Percentiles rank a stretch among this genome's conserved stretches.
phyloP scores from a whole-genome alignment of 2,329 filamentous ascomycete species.

The Aspergillus flavus region DNA sequence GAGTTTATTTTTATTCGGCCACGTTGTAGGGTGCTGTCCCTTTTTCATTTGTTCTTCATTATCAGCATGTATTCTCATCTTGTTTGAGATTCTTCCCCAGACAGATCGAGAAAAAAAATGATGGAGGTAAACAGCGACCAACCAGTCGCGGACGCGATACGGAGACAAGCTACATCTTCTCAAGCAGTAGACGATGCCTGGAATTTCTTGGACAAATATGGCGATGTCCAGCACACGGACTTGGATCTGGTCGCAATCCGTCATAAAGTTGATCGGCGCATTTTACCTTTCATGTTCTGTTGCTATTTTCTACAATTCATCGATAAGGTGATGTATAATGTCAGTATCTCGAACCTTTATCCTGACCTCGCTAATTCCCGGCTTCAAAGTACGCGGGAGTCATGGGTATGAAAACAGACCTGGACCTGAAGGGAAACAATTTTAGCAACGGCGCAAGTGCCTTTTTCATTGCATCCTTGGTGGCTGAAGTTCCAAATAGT shows the following conservation, averaged over 20 bases:
- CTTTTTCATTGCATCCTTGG: conserved; percentile 62
- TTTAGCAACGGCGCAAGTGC: conserved; percentile 63
- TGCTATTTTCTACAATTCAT: conserved; percentile 38
- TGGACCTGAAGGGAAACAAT: conserved; percentile 58
- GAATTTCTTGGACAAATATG: neutral
- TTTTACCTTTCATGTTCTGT: conserved; percentile 36
- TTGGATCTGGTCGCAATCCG: conserved; percentile 7
- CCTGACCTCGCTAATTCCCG: neutral
- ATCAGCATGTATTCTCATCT: neutral
- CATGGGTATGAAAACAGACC: conserved; percentile 61
- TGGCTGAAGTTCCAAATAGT: conserved; percentile 63
- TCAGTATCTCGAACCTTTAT: conserved; percentile 14
- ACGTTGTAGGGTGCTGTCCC: neutral
- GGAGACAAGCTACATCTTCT: neutral
- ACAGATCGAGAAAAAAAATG: neutral
- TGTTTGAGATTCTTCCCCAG: neutral
- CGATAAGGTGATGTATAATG: conserved; percentile 37
- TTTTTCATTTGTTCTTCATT: neutral
- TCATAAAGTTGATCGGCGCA: conserved; percentile 33
- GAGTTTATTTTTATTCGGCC: neutral
- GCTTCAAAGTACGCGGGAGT: conserved; percentile 57
- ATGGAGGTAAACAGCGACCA: neutral
- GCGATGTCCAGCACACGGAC: neutral
- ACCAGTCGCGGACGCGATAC: neutral
- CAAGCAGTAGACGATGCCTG: neutral